Conservation (phyloP, 495 filamentous ascomycete genomes). For the Penicillium alfredii region DNA sequence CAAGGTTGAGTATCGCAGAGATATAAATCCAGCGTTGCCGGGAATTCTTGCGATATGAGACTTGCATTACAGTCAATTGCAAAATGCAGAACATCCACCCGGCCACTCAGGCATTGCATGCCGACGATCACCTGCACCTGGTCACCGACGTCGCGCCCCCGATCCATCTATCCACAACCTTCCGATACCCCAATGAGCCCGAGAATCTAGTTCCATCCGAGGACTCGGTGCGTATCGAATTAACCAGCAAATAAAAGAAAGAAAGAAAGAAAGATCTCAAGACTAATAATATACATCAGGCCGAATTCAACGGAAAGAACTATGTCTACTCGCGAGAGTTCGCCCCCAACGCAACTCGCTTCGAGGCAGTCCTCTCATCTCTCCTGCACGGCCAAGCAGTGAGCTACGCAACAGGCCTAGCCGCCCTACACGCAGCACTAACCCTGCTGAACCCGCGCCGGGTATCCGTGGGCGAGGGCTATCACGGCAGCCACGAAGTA, state of each 20-base stretch:
- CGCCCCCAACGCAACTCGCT: slow-evolving; percentile 67
- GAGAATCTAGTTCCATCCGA: slow-evolving; percentile 44
- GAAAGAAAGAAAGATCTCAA: too few relatives aligned
- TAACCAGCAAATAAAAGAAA: too few relatives aligned
- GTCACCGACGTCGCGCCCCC: slow-evolving; percentile 70
- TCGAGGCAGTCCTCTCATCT: slow-evolving; percentile 67
- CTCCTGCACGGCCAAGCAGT: slow-evolving; percentile 60
- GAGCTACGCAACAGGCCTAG: slow-evolving; percentile 72
- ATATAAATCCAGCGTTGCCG: not conserved
- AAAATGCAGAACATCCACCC: slow-evolving; percentile 18
- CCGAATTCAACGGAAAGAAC: slow-evolving; percentile 26
- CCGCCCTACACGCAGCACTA: slow-evolving; percentile 75
- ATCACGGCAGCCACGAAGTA: slow-evolving; percentile 85
- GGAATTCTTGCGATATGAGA: not conserved
- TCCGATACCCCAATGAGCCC: slow-evolving; percentile 64
- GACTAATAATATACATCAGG: slow-evolving; percentile 6
- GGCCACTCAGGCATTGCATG: slow-evolving; percentile 51
- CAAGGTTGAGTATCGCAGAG: not conserved
- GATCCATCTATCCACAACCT: slow-evolving; percentile 78
- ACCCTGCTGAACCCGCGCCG: slow-evolving; percentile 65
- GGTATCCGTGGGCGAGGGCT: slow-evolving; percentile 69
- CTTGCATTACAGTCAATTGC: not conserved
- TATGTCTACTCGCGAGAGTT: slow-evolving; percentile 68
- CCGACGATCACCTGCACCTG: slow-evolving; percentile 65
- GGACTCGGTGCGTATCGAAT: slow-evolving; percentile 14